Base-by-base conservation (phyloP, 805 yeast genomes). In the Zygotorulaspora sp. region DNA sequence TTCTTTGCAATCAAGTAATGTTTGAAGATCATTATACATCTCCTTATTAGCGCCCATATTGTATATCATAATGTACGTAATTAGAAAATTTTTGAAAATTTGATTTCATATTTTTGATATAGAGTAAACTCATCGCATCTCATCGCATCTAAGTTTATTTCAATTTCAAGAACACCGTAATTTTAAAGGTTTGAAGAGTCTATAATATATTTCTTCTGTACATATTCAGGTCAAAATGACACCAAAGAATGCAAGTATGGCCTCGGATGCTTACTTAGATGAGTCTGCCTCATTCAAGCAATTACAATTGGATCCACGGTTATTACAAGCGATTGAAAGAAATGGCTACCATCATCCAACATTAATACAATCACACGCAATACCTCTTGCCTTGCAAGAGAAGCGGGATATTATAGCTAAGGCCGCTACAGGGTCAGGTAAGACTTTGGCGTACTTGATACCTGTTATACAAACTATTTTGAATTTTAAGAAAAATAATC, bases 401-500 rank as follows among this genome's bases (percentile, higher is more conserved):
- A 84, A 82, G 57, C 81, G 88, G 66, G 97, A 90, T 59, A 83
- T 90, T 47, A 82, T 90, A 32, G 97, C 97, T 25, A 80, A 84
- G 57, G 96, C 97, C 5, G 78, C 86, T 17, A 90, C 98, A 0
- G 98, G 98, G 3, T 83, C 96, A 6, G 97, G 97, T 48, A 90
- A 90, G 62, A 90, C 97, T 0, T 84, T 86, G 8, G 95, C 97
- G 1, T 90, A 90, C 58, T 65, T 82, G 46, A 74, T 90, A 33
- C 98, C 98, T 5, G 80, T 92, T 12, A 61, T 92, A 27, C 95
- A 92, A 60, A 73, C 78, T 27, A 74, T 92, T 27, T 66, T 90
- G 42, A 65, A 68, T 15, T 67, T 65, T 30, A 65, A 50, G 42
- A 58, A 50, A 42, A 58, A 50, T 26, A 47, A 49, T 17, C 38